These are phyloP conservation scores for Talaromyces ruber DNA, from an alignment of 495 filamentous ascomycete genomes.

Conservation along the genomic window DNA sequence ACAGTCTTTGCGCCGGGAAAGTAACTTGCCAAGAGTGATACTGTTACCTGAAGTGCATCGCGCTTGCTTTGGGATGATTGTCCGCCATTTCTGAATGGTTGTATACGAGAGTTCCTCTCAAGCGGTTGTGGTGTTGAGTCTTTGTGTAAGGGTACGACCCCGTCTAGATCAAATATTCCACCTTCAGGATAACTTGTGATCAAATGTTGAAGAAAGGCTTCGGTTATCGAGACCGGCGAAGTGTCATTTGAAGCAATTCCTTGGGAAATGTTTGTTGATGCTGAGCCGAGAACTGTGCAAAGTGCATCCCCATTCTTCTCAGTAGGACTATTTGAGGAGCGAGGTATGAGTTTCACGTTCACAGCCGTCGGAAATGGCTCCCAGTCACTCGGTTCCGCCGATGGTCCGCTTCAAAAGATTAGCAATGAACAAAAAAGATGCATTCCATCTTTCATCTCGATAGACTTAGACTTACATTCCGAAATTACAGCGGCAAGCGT, in stretches of 20 bases:
- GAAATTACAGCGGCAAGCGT: slow-evolving; percentile 15
- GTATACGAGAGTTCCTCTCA: neutral
- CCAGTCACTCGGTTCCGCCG: neutral
- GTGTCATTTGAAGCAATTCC: neutral
- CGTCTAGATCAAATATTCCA: neutral
- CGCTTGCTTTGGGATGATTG: neutral
- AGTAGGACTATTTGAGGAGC: neutral
- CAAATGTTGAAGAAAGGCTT: neutral
- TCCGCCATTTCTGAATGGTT: neutral
- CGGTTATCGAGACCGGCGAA: neutral
- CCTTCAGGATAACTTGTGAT: neutral
- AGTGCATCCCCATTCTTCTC: neutral
- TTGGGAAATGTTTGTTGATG: neutral
- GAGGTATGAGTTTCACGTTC: neutral
- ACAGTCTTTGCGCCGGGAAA: neutral
- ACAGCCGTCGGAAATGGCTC: neutral
- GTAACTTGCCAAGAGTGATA: neutral
- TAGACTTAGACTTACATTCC: neutral
- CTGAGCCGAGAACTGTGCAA: neutral
- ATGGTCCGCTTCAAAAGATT: neutral
- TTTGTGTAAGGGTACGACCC: neutral
- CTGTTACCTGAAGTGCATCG: neutral
- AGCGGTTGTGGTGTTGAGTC: neutral
- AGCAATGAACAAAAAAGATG: no score
- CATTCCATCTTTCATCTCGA: neutral